Base-by-base conservation (phyloP, 768 basidiomycete species). In the Suillus sp. region DNA sequence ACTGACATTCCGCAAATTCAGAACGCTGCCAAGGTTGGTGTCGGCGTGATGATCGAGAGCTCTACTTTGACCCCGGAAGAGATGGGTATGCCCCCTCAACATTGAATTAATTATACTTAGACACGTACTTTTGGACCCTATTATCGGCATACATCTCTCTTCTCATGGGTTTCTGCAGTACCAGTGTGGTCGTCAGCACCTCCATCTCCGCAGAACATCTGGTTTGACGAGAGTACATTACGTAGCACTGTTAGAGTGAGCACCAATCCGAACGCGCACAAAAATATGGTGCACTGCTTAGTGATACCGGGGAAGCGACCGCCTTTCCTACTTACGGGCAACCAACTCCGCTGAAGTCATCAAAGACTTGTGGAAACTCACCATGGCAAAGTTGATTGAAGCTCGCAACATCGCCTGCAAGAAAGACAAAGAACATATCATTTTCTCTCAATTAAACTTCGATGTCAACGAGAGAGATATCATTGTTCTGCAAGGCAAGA, bases 1-100 rank as follows among this genome's bases (percentile, higher is more conserved):
- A 34, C 60, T 30, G 59, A 61, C 34, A 22, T 35, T 50, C 6
- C 51, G 34, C 4, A 64, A 56, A 59, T 42, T 16, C 67, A 98
- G 95, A 95, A 95, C 77, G 82, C 93, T 47, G 92, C 94, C 34
- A 96, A 95, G 78, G 89, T 97, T 64, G 96, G 96, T 65, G 90
- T 98, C 10, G 96, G 96, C 80, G 93, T 99, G 77, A 96, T 95
- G 93, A 93, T 99, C 65, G 96, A 99, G 84, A 91, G 89, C 73
- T 86, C 88, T 42, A 84, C 79, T 66, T 75, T 93, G 78, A 89
- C 89, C 22, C 91, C 90, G 9, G 92, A 93, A 79, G 92, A 93
- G 80, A 91, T 93, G 91, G 75, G 85, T 64, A 80, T 86, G 78
- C 77, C 80, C 61, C 83, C 84, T 71, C 83, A 82, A 66, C 78